Evolutionary conservation across 345 rosid genomes (phyloP).

Genomic region (Syzygium jambos): DNA sequence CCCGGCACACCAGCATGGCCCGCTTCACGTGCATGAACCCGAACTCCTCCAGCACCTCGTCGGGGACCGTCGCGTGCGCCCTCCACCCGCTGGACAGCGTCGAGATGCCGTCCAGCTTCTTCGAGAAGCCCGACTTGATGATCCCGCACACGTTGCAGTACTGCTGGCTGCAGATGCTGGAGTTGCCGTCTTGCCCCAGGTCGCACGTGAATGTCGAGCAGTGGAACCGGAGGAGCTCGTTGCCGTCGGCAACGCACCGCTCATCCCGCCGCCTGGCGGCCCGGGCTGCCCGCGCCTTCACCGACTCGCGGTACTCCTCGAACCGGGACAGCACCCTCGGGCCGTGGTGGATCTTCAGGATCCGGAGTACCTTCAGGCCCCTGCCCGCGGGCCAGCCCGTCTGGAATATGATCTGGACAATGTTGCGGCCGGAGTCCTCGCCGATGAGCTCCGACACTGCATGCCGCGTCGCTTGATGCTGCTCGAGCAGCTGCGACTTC

Average conservation of each 20-base stretch:
- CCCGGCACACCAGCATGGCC: conserved; percentile 87
- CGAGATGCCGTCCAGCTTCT: conserved; percentile 82
- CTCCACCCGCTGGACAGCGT: conserved; percentile 69
- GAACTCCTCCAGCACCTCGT: conserved; percentile 79
- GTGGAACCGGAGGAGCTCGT: conserved; percentile 83
- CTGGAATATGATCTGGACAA: conserved; percentile 78
- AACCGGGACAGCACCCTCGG: conserved; percentile 63
- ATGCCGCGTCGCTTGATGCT: conserved; percentile 60
- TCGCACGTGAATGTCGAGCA: conserved; percentile 85
- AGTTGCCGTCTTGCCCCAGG: conserved; percentile 48
- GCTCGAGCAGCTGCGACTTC: conserved; percentile 52
- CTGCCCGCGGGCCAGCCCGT: conserved; percentile 53
- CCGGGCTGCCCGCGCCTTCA: conserved; percentile 53
- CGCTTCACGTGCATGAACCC: conserved; percentile 88
- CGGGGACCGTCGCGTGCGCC: conserved; percentile 84
- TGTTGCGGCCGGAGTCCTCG: conserved; percentile 79
- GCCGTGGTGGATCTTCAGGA: conserved; percentile 82
- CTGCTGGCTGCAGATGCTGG: conserved; percentile 55
- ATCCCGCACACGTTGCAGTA: conserved; percentile 86
- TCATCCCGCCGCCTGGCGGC: conserved; percentile 39
- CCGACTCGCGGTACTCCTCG: conserved; percentile 85
- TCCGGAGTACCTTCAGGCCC: conserved; percentile 46
- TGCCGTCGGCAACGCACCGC: conserved; percentile 95
- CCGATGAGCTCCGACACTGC: conserved; percentile 70
- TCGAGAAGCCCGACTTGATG: conserved; percentile 72